Evolutionary conservation across 495 filamentous ascomycete genomes (phyloP).

Genomic region (Amorphotheca resinae): DNA sequence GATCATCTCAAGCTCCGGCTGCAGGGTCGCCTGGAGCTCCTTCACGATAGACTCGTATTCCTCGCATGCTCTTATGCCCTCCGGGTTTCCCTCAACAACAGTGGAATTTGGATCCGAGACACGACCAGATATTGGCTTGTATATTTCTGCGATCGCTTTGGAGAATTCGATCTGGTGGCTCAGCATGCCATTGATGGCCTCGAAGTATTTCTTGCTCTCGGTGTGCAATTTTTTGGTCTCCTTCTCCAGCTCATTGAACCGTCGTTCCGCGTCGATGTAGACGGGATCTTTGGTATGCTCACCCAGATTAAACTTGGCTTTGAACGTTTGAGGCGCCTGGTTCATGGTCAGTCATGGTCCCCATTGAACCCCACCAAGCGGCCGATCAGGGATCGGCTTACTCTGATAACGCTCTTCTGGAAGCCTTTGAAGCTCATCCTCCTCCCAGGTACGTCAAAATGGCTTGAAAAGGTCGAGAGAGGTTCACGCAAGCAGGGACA

Average conservation of each 20-base stretch:
- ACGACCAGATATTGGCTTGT: constrained; percentile 94
- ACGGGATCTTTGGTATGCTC: constrained; percentile 89
- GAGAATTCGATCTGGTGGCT: constrained; percentile 97
- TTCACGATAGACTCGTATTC: constrained; percentile 89
- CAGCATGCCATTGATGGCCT: constrained; percentile 97
- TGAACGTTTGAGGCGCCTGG: constrained; percentile 84
- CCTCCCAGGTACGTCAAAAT: constrained; percentile 5
- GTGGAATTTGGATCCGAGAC: constrained; percentile 85
- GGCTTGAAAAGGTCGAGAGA: too few species aligned
- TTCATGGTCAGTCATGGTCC: constrained; percentile 11
- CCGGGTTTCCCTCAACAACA: constrained; percentile 72
- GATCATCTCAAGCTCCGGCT: constrained; percentile 96
- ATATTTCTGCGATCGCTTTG: constrained; percentile 86
- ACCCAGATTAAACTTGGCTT: constrained; percentile 83
- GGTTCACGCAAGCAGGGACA: too few species aligned
- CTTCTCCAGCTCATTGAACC: constrained; percentile 85
- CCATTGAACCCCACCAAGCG: constrained; percentile 11
- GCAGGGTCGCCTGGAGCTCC: constrained; percentile 77
- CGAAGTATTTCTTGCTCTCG: constrained; percentile 89
- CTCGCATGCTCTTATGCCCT: constrained; percentile 89
- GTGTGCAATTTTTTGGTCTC: constrained; percentile 96
- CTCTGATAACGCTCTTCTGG: constrained; percentile 73
- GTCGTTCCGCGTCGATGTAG: constrained; percentile 86
- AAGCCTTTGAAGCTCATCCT: constrained; percentile 95
- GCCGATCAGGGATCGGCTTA: constrained; percentile 29